Conservation (phyloP, 31 red algal species). For the Odonthalia washingtoniensis region DNA sequence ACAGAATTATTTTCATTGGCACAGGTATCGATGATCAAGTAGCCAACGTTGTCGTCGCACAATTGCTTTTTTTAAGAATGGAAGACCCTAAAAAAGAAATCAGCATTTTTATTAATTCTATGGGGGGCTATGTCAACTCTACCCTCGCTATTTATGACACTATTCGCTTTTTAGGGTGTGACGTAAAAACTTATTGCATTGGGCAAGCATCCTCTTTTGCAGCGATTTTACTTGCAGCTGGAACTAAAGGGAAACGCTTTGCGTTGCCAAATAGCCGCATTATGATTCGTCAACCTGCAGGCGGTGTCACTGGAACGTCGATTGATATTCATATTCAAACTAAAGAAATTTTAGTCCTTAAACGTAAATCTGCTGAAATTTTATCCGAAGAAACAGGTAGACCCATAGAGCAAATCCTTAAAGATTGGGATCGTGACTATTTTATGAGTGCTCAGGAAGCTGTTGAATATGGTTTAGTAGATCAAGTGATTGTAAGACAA, state of each 20-base stretch:
- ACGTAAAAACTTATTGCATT: conserved; percentile 96
- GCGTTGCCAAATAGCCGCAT: conserved; percentile 96
- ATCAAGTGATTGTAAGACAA: conserved; percentile 89
- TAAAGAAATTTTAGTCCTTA: conserved; percentile 96
- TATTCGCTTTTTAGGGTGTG: conserved; percentile 97
- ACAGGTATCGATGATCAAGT: conserved; percentile 94
- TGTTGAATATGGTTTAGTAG: conserved; percentile 96
- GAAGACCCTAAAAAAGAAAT: conserved; percentile 99
- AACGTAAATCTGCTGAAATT: conserved; percentile 81
- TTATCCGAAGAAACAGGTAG: conserved; percentile 96
- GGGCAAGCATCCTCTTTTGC: conserved; percentile 96
- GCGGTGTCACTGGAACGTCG: conserved; percentile 95
- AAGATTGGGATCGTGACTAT: conserved; percentile 98
- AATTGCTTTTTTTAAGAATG: conserved; percentile 92
- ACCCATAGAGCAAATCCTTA: conserved; percentile 88
- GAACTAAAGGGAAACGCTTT: conserved; percentile 98
- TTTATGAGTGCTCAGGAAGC: conserved; percentile 98
- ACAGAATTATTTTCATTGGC: conserved; percentile 94
- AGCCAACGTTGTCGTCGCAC: conserved; percentile 95
- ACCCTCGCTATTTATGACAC: conserved; percentile 98
- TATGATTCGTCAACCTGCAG: conserved; percentile 99
- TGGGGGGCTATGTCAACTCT: conserved; percentile 92
- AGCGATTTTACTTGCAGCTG: conserved; percentile 95
- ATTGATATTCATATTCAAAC: conserved; percentile 99
- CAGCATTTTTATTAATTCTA: conserved; percentile 97